These are phyloP conservation scores for Arthrobotrys musiformis DNA, from an alignment of 2,329 filamentous ascomycete genomes.

Conservation along the genomic window DNA sequence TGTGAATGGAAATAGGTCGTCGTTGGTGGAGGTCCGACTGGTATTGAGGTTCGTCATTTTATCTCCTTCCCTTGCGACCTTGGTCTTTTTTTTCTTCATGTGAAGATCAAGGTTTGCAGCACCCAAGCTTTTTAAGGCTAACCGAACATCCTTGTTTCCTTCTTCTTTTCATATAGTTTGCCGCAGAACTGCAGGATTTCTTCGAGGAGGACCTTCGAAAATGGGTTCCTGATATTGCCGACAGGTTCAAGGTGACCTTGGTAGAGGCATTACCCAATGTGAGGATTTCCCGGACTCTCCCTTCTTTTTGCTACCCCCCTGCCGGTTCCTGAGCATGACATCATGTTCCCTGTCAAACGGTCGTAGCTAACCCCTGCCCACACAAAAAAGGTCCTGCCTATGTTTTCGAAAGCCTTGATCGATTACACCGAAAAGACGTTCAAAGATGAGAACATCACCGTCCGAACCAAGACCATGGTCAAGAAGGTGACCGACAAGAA, in stretches of 20 bases:
- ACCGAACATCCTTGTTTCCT: conserved; percentile 40
- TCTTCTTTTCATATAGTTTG: conserved; percentile 71
- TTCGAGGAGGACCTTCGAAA: conserved; percentile 98
- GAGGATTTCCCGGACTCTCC: conserved; percentile 49
- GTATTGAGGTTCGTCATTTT: conserved; percentile 53
- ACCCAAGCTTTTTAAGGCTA: conserved; percentile 21
- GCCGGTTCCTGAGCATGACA: not conserved
- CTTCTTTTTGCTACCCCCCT: too few species aligned
- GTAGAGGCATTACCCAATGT: conserved; percentile 96
- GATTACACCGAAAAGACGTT: conserved; percentile 99
- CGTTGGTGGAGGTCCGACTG: conserved; percentile 60
- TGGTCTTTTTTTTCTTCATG: conserved; percentile 15
- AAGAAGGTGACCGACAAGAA: conserved; percentile 94
- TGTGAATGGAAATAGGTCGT: conserved; percentile 57
- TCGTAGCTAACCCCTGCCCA: conserved; percentile 25
- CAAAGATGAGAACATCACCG: conserved; percentile 97
- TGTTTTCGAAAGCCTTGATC: conserved; percentile 98
- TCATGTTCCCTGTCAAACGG: not conserved
- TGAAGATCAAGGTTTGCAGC: conserved; percentile 11
- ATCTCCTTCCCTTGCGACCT: not conserved
- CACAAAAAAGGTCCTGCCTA: conserved; percentile 74
- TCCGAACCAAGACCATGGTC: conserved; percentile 98
- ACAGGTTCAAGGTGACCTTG: conserved; percentile 95
- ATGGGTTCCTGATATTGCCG: conserved; percentile 93
- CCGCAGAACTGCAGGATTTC: conserved; percentile 97